These are phyloP conservation scores for Nothopassalora personata DNA, from an alignment of 2,329 filamentous ascomycete species.

Conservation along the genomic window DNA sequence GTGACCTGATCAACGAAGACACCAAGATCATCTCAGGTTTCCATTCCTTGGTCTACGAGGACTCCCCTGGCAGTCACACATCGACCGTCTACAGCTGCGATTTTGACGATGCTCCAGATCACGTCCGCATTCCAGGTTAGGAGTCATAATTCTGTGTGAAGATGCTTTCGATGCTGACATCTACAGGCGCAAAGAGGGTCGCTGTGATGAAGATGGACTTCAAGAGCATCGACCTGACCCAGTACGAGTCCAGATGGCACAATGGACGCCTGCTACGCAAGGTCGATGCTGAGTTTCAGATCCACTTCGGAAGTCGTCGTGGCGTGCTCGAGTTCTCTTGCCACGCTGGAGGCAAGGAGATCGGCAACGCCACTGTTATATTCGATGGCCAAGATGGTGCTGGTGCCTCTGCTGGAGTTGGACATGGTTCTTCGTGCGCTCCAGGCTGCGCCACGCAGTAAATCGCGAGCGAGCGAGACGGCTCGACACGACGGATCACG, in stretches of 20 bases:
- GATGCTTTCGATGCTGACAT: too few species aligned
- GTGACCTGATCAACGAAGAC: slow-evolving; percentile 11
- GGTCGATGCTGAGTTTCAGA: not conserved
- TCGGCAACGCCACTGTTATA: not conserved
- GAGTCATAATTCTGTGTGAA: too few species aligned
- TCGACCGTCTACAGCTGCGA: slow-evolving; percentile 3
- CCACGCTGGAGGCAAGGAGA: not conserved
- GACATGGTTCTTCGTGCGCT: not conserved
- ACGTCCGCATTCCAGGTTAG: not conserved
- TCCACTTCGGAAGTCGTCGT: not conserved
- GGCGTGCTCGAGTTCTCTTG: not conserved
- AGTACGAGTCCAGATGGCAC: not conserved
- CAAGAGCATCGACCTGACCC: not conserved
- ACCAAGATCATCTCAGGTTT: slow-evolving; percentile 5
- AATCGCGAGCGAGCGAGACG: too few species aligned
- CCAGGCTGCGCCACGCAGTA: not conserved
- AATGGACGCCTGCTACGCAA: not conserved
- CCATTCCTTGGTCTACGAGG: not conserved
- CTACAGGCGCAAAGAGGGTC: not conserved
- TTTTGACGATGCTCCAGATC: slow-evolving; percentile 5
- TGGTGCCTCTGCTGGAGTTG: not conserved
- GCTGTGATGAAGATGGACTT: slow-evolving; percentile 1
- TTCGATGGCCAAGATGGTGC: not conserved
- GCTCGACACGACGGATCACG: too few species aligned
- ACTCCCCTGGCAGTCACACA: not conserved